A percentile compares a stretch with the other conserved stretches of the same genome.
Conservation (phyloP, 768 basidiomycete species). For the Pleurotus pulmonarius region DNA sequence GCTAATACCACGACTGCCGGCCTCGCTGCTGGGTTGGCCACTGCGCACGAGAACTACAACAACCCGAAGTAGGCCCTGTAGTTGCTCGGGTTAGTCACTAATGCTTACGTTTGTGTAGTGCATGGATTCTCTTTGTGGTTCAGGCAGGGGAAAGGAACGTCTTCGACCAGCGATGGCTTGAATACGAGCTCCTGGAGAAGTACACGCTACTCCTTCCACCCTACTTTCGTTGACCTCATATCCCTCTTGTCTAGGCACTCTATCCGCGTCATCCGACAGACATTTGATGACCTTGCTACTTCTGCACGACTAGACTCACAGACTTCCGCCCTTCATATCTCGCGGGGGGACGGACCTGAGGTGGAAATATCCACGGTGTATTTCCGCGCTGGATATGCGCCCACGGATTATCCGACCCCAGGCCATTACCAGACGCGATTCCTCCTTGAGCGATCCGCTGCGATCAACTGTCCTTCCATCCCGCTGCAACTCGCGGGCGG, state of each 20-base stretch:
- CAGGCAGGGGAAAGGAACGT: slow-evolving; percentile 88
- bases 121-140: slow-evolving; percentile 80
- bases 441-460: slow-evolving; percentile 72
- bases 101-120: slow-evolving; percentile 20
- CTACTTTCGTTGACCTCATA: background rate
- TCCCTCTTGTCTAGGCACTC: slow-evolving; percentile 47
- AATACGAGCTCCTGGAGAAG: slow-evolving; percentile 83
- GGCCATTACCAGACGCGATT: slow-evolving; percentile 70
- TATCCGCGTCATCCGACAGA: slow-evolving; percentile 73
- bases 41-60: slow-evolving; percentile 75
- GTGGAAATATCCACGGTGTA: slow-evolving; percentile 84
- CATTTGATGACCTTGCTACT: slow-evolving; percentile 62
- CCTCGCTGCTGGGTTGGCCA: slow-evolving; percentile 72
- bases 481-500: slow-evolving; percentile 92
- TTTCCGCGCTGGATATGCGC: slow-evolving; percentile 87
- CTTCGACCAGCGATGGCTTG: slow-evolving; percentile 88
- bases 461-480: slow-evolving; percentile 92
- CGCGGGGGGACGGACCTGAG: slow-evolving; percentile 25
- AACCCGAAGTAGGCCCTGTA: slow-evolving; percentile 38
- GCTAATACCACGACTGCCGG: slow-evolving; percentile 66
- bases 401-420: slow-evolving; percentile 69
- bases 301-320: slow-evolving; percentile 52
- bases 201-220: slow-evolving; percentile 27
- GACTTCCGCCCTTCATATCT: slow-evolving; percentile 39
- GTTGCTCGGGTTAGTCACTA: background rate